Evolutionary conservation across 1,284 basidiomycete genomes (phyloP).

Genomic region (Pascua guehoae): DNA sequence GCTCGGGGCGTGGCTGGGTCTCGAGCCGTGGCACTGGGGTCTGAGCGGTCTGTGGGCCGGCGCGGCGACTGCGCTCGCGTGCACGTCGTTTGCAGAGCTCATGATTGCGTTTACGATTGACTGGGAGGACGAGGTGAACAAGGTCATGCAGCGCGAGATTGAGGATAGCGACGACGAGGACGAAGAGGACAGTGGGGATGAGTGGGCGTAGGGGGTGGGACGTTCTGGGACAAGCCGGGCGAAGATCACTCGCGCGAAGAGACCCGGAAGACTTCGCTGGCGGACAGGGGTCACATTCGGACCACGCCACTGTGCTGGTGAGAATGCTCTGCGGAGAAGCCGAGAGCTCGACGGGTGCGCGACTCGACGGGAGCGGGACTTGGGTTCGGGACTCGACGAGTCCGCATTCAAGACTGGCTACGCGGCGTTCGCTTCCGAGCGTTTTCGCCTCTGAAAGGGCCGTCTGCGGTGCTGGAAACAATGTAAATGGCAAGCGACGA

Average conservation of each 20-base stretch:
- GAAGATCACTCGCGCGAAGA: not conserved
- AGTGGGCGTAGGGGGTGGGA: not conserved
- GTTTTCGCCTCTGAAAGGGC: no score
- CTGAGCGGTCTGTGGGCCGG: slow-evolving; percentile 31
- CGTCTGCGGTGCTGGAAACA: no score
- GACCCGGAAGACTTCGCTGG: not conserved
- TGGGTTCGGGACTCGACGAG: no score
- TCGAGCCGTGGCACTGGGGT: slow-evolving; percentile 20
- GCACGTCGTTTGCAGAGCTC: slow-evolving; percentile 20
- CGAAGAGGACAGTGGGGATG: slow-evolving; percentile 5
- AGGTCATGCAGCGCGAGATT: slow-evolving; percentile 17
- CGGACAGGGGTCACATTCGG: not conserved
- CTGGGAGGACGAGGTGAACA: slow-evolving; percentile 27
- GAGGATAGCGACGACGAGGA: slow-evolving; percentile 16
- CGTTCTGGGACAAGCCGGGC: no score
- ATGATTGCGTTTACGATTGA: slow-evolving; percentile 18
- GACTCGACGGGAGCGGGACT: no score
- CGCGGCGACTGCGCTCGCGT: slow-evolving; percentile 21
- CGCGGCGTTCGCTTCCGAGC: no score
- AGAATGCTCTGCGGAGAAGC: not conserved
- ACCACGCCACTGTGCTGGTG: no score
- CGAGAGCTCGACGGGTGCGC: not conserved
- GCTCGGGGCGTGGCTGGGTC: slow-evolving; percentile 25
- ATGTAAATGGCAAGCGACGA: no score
- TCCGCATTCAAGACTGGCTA: not conserved